phyloP scores from a whole-genome alignment of 305 asterid species.

The Fraxinus xanthoxyloides region DNA sequence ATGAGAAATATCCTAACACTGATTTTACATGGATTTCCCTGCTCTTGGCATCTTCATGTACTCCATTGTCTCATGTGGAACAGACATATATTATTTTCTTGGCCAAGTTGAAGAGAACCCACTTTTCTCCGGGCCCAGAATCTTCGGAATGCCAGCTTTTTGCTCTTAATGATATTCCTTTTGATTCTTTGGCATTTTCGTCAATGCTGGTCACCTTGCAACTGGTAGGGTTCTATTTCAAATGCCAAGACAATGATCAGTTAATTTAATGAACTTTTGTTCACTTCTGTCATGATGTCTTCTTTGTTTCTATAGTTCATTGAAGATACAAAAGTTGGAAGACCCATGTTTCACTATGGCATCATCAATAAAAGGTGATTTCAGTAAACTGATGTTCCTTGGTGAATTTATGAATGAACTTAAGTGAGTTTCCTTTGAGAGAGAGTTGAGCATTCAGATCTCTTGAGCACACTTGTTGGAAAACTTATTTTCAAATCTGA shows the following conservation, averaged over 20 bases:
- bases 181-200: slow-evolving; percentile 87
- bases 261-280: slow-evolving; percentile 8
- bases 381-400: neutral
- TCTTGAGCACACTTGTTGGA: neutral
- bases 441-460: neutral
- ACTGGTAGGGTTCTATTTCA: slow-evolving; percentile 44
- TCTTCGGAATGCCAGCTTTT: slow-evolving; percentile 88
- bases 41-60: neutral
- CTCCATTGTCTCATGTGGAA: slow-evolving; percentile 21
- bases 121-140: slow-evolving; percentile 92
- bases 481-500: neutral
- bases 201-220: slow-evolving; percentile 87
- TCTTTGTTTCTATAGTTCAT: slow-evolving; percentile 48
- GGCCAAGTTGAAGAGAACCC: slow-evolving; percentile 79
- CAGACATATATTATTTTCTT: slow-evolving; percentile 92
- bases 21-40: neutral
- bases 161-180: slow-evolving; percentile 71
- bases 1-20: slow-evolving; percentile 14
- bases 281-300: slow-evolving; percentile 5
- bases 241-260: neutral
- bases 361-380: slow-evolving; percentile 79
- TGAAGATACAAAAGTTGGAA: slow-evolving; percentile 72
- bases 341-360: slow-evolving; percentile 84
- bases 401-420: neutral
- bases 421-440: neutral